phyloP scores from a whole-genome alignment of 495 filamentous ascomycete genomes.

The Hypoxylon subgilvum region DNA sequence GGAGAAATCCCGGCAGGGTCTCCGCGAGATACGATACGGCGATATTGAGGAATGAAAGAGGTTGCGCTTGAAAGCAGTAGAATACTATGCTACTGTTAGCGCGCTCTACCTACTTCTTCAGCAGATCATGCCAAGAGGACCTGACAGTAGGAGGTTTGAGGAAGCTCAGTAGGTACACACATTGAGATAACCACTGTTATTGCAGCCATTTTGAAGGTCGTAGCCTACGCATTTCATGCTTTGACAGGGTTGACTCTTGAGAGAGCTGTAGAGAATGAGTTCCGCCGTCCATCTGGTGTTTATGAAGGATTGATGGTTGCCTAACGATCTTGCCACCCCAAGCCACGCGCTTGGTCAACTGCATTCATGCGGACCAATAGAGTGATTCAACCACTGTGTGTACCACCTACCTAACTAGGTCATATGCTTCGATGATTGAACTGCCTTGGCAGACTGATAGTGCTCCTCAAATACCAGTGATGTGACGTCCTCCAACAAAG shows the following conservation, averaged over 20 bases:
- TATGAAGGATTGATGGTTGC: neutral
- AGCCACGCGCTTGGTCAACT: too few relatives aligned
- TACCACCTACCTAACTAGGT: too few relatives aligned
- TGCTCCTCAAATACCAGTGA: too few relatives aligned
- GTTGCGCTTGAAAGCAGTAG: slow-evolving; percentile 2
- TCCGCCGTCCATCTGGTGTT: neutral
- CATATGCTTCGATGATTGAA: too few relatives aligned
- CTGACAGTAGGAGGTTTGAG: too few relatives aligned
- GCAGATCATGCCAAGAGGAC: too few relatives aligned
- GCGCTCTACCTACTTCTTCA: neutral
- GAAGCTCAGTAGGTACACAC: neutral
- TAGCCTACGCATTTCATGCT: too few relatives aligned
- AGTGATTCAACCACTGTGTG: too few relatives aligned
- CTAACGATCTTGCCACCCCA: neutral
- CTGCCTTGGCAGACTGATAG: too few relatives aligned
- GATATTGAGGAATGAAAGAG: slow-evolving; percentile 12
- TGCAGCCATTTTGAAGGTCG: neutral
- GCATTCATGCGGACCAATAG: too few relatives aligned
- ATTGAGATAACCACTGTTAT: neutral
- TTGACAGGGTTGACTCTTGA: neutral
- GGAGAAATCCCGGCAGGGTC: slow-evolving; percentile 2
- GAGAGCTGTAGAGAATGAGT: too few relatives aligned
- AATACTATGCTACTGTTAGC: neutral
- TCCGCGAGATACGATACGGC: neutral
- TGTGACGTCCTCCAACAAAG: too few relatives aligned